Percentiles rank a stretch among this genome's conserved stretches.
phyloP scores from a whole-genome alignment of 2,329 filamentous ascomycete species.

The Hirsutella minnesotensis region DNA sequence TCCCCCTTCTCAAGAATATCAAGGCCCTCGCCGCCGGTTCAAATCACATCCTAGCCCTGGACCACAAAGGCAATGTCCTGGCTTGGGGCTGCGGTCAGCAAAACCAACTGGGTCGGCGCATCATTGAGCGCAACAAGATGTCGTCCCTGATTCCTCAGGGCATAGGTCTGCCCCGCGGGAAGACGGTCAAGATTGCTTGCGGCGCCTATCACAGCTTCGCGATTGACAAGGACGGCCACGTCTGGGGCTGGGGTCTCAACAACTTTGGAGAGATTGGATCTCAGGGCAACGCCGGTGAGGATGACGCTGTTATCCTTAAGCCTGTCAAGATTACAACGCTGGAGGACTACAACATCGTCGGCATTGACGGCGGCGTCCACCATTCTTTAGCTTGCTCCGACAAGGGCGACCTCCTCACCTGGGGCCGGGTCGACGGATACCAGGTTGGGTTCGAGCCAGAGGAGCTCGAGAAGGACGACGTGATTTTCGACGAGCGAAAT shows the following conservation, averaged over 20 bases:
- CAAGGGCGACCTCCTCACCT: constrained; percentile 45
- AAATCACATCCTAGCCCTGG: constrained; percentile 60
- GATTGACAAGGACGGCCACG: constrained; percentile 54
- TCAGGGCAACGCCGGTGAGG: constrained; percentile 37
- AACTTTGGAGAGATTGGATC: constrained; percentile 73
- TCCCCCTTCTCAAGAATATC: constrained; percentile 56
- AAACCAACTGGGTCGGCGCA: constrained; percentile 46
- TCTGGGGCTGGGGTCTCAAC: constrained; percentile 79
- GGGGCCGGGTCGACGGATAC: constrained; percentile 44
- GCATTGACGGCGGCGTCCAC: constrained; percentile 60
- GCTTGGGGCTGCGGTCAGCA: constrained; percentile 67
- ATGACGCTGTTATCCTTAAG: constrained; percentile 57
- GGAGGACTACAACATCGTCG: constrained; percentile 47
- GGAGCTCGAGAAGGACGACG: constrained; percentile 32
- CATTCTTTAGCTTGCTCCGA: constrained; percentile 57
- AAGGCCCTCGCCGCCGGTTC: constrained; percentile 52
- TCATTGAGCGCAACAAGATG: constrained; percentile 52
- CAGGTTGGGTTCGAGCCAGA: constrained; percentile 46
- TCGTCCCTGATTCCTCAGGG: constrained; percentile 47
- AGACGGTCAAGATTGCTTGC: constrained; percentile 41
- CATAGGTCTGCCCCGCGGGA: constrained; percentile 45
- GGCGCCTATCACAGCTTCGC: constrained; percentile 80
- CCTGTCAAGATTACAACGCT: constrained; percentile 58
- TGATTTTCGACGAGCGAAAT: constrained; percentile 51
- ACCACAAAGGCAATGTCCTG: constrained; percentile 50